Evolutionary conservation across 1,139 yeast species (phyloP).

Genomic region (Chernovozyma aurita): DNA sequence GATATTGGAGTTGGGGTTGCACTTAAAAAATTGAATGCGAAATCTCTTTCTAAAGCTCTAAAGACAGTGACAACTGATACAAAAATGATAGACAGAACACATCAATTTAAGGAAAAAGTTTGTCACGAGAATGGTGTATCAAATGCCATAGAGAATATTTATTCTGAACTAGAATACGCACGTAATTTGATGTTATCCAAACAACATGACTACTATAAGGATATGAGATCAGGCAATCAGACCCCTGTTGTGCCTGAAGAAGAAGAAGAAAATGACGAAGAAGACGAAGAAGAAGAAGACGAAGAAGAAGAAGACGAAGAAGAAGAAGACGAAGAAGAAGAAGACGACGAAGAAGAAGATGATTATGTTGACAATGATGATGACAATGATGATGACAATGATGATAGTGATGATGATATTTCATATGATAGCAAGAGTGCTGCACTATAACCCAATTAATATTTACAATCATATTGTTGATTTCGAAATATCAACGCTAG

Average conservation of each 20-base stretch:
- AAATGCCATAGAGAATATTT: slow-evolving; percentile 70
- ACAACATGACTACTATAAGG: slow-evolving; percentile 21
- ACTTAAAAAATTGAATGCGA: slow-evolving; percentile 62
- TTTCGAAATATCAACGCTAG: too few relatives aligned
- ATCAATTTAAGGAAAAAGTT: slow-evolving; percentile 56
- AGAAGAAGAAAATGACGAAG: slow-evolving; percentile 16
- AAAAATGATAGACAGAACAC: slow-evolving; percentile 65
- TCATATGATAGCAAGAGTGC: too few relatives aligned
- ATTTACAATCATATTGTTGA: too few relatives aligned
- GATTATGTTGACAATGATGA: neutral
- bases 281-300: slow-evolving; percentile 13
- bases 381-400: neutral
- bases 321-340: neutral
- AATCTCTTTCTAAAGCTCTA: slow-evolving; percentile 62
- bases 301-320: slow-evolving; percentile 9
- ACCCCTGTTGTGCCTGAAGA: slow-evolving; percentile 23
- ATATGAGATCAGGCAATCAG: slow-evolving; percentile 22
- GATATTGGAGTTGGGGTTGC: slow-evolving; percentile 86
- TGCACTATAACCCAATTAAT: too few relatives aligned
- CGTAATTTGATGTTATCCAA: slow-evolving; percentile 37
- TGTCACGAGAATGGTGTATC: slow-evolving; percentile 73
- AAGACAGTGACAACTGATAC: slow-evolving; percentile 62
- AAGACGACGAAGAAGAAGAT: neutral
- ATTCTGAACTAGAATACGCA: slow-evolving; percentile 78
- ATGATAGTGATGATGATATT: neutral